These are phyloP conservation scores for Myrica gale DNA, from an alignment of 306 rosid genomes.

Conservation along the genomic window DNA sequence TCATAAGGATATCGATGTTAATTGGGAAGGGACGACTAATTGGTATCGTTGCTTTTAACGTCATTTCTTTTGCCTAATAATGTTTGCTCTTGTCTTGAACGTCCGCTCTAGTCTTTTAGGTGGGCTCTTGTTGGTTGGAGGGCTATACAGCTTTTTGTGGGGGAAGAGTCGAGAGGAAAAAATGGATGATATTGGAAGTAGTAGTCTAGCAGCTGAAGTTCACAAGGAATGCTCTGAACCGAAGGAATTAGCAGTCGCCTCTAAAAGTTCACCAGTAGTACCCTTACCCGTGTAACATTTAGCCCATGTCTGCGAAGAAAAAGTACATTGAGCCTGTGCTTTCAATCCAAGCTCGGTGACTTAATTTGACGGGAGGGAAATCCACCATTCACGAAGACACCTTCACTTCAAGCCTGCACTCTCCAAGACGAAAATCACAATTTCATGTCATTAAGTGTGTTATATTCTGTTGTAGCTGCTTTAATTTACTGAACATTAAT, in stretches of 20 bases:
- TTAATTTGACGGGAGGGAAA: too few relatives aligned
- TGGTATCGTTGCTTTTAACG: background rate
- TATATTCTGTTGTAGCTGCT: too few relatives aligned
- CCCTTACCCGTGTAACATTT: background rate
- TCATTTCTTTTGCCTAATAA: background rate
- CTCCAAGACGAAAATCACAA: too few relatives aligned
- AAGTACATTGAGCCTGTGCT: too few relatives aligned
- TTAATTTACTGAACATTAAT: too few relatives aligned
- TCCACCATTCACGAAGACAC: background rate
- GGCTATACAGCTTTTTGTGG: slow-evolving; percentile 76
- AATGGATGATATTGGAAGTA: slow-evolving; percentile 1
- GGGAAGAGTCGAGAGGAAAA: slow-evolving; percentile 64
- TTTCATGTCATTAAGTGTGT: too few relatives aligned
- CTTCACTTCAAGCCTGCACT: too few relatives aligned
- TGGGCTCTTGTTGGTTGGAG: slow-evolving; percentile 52
- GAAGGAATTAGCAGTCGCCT: slow-evolving; percentile 8
- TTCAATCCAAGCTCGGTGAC: background rate
- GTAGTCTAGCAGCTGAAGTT: background rate
- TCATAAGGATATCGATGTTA: background rate
- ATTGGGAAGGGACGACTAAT: too few relatives aligned
- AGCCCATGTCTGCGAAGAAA: background rate
- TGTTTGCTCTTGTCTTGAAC: too few relatives aligned
- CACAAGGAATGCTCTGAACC: slow-evolving; percentile 12
- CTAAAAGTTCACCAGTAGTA: background rate
- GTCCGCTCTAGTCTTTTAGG: slow-evolving; percentile 53